Conservation (phyloP, 495 filamentous ascomycete species). For the Aspergillus nanangensis region DNA sequence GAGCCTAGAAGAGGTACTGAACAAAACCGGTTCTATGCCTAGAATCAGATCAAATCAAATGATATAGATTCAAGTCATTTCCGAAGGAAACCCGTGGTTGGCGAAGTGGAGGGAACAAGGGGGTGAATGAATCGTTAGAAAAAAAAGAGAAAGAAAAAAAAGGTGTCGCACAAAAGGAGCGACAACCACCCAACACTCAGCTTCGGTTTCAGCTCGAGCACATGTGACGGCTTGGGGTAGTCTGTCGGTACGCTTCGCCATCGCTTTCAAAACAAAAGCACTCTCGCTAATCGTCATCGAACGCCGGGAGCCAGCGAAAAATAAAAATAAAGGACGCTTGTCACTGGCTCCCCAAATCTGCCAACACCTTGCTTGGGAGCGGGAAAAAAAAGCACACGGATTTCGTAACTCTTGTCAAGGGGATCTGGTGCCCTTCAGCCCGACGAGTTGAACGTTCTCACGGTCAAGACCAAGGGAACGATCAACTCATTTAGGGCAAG, state of each 20-base stretch:
- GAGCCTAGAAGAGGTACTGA: too few relatives aligned
- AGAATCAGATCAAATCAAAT: neutral
- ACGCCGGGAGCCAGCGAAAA: neutral
- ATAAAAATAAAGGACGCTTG: neutral
- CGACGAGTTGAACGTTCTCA: neutral
- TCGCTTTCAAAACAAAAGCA: neutral
- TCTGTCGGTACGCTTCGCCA: neutral
- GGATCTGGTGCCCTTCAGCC: neutral
- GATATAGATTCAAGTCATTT: too few relatives aligned
- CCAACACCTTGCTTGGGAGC: neutral
- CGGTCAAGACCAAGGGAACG: neutral
- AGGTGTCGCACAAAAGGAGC: neutral
- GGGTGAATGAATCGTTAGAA: neutral
- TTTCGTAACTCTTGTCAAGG: neutral
- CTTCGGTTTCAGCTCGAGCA: conserved; percentile 1
- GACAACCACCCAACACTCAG: neutral
- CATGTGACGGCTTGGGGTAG: neutral
- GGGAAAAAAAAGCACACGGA: neutral
- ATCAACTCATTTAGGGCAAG: neutral
- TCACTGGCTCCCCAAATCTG: neutral
- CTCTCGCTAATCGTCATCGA: conserved; percentile 4
- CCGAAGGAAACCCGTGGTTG: too few relatives aligned
- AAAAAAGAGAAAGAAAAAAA: neutral
- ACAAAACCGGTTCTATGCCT: too few relatives aligned
- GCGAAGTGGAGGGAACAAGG: too few relatives aligned